Conservation (phyloP, 2,329 filamentous ascomycete species). For the Uncinocarpus reesii region DNA sequence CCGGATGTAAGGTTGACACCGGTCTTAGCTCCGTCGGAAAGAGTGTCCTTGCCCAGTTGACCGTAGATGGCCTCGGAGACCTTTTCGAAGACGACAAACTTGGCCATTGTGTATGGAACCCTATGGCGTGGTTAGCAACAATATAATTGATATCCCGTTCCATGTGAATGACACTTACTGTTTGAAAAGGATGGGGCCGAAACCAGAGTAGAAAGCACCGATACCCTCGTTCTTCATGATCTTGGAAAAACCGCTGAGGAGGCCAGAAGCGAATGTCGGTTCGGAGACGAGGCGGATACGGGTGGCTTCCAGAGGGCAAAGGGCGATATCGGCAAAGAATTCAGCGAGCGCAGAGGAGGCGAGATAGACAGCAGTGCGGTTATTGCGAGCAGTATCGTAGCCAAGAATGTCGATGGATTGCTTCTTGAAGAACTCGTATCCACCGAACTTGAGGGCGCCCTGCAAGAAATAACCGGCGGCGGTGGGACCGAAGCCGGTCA, state of each 20-base stretch:
- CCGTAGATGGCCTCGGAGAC: constrained; percentile 64
- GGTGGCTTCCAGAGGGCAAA: constrained; percentile 85
- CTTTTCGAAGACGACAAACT: constrained; percentile 92
- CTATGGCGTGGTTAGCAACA: constrained; percentile 35
- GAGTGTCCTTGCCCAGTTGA: constrained; percentile 57
- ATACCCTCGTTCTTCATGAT: constrained; percentile 73
- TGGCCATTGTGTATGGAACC: constrained; percentile 89
- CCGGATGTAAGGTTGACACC: constrained; percentile 75
- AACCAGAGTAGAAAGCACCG: constrained; percentile 81
- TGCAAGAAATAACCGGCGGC: constrained; percentile 88
- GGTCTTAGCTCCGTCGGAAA: constrained; percentile 62
- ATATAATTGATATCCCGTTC: neutral
- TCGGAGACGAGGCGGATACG: constrained; percentile 87
- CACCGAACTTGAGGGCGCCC: constrained; percentile 86
- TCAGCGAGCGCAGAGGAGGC: constrained; percentile 52
- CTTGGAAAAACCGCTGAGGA: constrained; percentile 70
- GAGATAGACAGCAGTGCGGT: constrained; percentile 73
- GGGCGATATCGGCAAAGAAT: constrained; percentile 56
- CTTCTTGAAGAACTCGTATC: constrained; percentile 95
- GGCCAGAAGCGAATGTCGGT: constrained; percentile 72
- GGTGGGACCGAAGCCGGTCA: constrained; percentile 77
- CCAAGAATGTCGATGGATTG: constrained; percentile 72
- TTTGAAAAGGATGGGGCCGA: constrained; percentile 79
- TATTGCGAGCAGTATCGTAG: constrained; percentile 64
- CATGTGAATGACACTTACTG: constrained; percentile 45